Base-by-base conservation (phyloP, 2,329 filamentous ascomycete species). In the Rhinocladiella mackenziei region DNA sequence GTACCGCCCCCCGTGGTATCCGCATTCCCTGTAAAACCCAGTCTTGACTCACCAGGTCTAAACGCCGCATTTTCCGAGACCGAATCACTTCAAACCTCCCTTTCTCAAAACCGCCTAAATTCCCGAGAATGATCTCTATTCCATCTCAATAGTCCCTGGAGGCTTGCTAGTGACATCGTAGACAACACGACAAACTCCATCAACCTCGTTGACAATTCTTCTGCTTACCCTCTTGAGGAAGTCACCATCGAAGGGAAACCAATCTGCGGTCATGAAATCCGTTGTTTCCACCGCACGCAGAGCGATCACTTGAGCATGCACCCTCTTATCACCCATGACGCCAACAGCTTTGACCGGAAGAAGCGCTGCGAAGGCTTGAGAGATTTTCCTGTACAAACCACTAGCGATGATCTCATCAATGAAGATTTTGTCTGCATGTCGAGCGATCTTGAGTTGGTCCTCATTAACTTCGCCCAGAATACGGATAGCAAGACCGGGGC, bases 391-490 rank as follows among this genome's bases (percentile, higher is more conserved):
- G 56, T 72, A 72, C 11, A 72, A 58, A 19, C 69, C 69, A 10
- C 66, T 67, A 35, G 67, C 67, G 6, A 59, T 56, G 53, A 72
- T 72, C 62, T 65, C 67, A 26, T 58, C 58, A 55, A 72, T 71
- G 59, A 70, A 72, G 50, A 71, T 71, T 53, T 68, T 58, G 51
- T 70, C 67, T 6, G 68, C 67, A 46, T 66, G 54, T 28, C 68
- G 62, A 42, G 80, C 86, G 52, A 94, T 92, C 43, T 80, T 78
- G 11, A 95, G 83, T 30, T 84, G 78, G 61, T 89, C 84, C 2
- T 74, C 75, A 1, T 86, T 94, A 10, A 95, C 82, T 56, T 94
- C 89, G 25, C 89, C 89, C 1, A 95, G 71, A 48, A 95, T 83
- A 40, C 86, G 77, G 55, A 92, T 85, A 10, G 78, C 87, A 49